These are phyloP conservation scores for Rhytidiadelphus loreus DNA, from an alignment of 225 moss, liverwort and hornwort species.

Conservation along the genomic window DNA sequence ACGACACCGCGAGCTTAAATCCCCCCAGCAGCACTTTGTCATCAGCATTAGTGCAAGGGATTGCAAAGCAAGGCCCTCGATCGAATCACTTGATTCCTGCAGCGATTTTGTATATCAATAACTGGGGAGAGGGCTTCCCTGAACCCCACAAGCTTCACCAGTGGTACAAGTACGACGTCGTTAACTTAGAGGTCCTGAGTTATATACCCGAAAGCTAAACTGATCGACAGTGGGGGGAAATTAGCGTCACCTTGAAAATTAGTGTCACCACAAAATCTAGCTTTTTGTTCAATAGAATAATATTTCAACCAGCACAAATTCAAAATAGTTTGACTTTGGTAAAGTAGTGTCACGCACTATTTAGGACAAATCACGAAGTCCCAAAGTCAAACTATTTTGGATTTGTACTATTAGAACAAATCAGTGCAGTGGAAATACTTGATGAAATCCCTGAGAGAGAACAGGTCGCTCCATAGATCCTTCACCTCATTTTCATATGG, in stretches of 20 bases:
- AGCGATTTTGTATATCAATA: not conserved
- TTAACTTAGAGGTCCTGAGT: not conserved
- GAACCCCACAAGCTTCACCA: not conserved
- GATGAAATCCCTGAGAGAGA: not conserved
- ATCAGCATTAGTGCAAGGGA: not conserved
- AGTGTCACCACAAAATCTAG: not conserved
- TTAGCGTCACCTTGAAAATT: not conserved
- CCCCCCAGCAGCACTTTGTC: not conserved
- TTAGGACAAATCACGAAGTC: not conserved
- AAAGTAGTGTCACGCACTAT: not conserved
- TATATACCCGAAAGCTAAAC: not conserved
- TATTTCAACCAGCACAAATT: not conserved
- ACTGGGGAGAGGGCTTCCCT: not conserved
- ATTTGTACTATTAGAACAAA: not conserved
- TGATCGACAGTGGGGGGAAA: too few relatives aligned
- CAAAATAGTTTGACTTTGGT: not conserved
- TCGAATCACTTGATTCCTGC: not conserved
- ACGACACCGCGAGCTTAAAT: not conserved
- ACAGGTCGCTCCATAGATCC: not conserved
- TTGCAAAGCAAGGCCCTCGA: not conserved
- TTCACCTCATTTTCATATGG: not conserved
- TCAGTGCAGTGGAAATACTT: not conserved
- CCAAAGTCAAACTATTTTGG: not conserved
- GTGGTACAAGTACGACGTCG: not conserved
- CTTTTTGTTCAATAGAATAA: not conserved